Conservation (phyloP, 441 rosid species). For the Bruguiera hainesii region DNA sequence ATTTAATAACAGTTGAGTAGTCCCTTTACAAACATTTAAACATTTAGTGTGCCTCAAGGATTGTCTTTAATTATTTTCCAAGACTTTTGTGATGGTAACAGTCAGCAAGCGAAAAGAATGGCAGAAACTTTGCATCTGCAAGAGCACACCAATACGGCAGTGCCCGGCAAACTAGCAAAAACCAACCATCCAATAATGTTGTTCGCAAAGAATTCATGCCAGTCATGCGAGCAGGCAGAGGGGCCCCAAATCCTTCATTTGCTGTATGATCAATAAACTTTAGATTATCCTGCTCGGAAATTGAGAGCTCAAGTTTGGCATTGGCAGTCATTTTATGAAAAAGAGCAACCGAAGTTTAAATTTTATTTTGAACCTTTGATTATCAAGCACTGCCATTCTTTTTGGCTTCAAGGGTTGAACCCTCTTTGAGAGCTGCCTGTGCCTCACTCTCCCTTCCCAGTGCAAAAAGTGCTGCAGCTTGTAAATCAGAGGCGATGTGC, state of each 20-base stretch:
- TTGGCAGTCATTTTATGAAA: constrained; percentile 17
- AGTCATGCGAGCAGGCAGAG: constrained; percentile 19
- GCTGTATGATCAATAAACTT: constrained; percentile 11
- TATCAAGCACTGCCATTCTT: constrained; percentile 34
- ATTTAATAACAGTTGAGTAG: constrained; percentile 20
- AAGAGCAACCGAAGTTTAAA: constrained; percentile 13
- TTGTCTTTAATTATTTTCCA: constrained; percentile 28
- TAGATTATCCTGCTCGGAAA: constrained; percentile 14
- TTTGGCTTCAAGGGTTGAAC: constrained; percentile 56
- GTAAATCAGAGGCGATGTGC: constrained; percentile 77
- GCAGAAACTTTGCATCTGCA: constrained; percentile 16
- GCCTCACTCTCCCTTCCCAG: constrained; percentile 78
- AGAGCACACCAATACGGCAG: constrained; percentile 7
- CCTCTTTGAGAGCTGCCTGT: constrained; percentile 64
- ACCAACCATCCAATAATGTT: constrained; percentile 28
- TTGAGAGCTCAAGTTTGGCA: constrained; percentile 16
- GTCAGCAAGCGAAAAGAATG: constrained; percentile 21
- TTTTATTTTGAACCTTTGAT: constrained; percentile 7
- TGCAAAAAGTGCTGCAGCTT: constrained; percentile 58
- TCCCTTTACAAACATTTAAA: constrained; percentile 36
- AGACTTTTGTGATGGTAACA: constrained; percentile 17
- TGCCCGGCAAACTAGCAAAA: constrained; percentile 24
- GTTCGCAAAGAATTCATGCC: constrained; percentile 28
- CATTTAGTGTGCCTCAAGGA: constrained; percentile 23
- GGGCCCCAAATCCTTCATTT: constrained; percentile 11